Evolutionary conservation across 495 filamentous ascomycete species (phyloP).

Genomic region (Aspergillus ostianus): DNA sequence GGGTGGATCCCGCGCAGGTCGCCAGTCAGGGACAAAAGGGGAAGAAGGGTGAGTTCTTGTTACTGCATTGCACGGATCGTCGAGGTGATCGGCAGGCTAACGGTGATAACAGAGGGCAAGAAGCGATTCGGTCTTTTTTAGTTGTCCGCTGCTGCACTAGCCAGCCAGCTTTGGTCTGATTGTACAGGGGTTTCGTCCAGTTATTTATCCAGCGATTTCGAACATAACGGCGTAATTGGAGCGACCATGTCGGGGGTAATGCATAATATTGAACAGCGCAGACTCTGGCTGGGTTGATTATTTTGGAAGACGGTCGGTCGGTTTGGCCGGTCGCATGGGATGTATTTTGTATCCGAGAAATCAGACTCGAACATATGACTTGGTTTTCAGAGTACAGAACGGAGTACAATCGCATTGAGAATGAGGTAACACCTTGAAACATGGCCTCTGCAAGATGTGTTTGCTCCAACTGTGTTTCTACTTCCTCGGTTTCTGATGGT

Average conservation of each 20-base stretch:
- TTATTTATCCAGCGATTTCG: not conserved
- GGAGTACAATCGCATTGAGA: too few species aligned
- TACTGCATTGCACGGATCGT: not conserved
- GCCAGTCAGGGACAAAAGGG: conserved; percentile 13
- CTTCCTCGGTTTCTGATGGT: too few species aligned
- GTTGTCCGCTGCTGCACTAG: not conserved
- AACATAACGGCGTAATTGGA: not conserved
- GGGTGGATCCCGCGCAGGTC: conserved; percentile 49
- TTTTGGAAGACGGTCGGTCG: not conserved
- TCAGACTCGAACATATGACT: not conserved
- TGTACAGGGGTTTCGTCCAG: not conserved
- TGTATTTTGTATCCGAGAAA: not conserved
- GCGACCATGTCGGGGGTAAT: not conserved
- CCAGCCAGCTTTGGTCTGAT: not conserved
- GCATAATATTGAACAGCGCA: not conserved
- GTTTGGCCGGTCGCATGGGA: not conserved
- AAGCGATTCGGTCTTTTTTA: conserved; percentile 27
- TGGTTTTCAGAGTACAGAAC: not conserved
- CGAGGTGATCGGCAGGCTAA: conserved; percentile 13
- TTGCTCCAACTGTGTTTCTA: too few species aligned
- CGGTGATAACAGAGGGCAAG: conserved; percentile 8
- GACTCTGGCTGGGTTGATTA: not conserved
- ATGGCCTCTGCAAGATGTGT: too few species aligned
- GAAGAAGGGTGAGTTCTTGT: conserved; percentile 13
- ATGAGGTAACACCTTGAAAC: too few species aligned